Evolutionary conservation across 768 basidiomycete species (phyloP).

Genomic region (Cubamyces lactineus): DNA sequence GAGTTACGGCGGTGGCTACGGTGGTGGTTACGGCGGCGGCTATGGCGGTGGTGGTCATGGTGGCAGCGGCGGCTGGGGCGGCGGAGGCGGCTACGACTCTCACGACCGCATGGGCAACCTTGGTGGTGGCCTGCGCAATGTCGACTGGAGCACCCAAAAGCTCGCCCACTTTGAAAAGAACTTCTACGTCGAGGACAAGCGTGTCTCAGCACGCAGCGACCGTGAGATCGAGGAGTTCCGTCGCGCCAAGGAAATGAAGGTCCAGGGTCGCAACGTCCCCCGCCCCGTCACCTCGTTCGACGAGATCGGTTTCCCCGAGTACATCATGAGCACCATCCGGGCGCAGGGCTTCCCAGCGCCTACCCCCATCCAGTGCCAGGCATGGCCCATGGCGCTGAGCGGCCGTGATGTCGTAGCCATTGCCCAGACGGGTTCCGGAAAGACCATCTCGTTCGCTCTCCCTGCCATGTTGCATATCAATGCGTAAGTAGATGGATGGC

Average conservation of each 20-base stretch:
- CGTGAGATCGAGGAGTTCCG: constrained; percentile 90
- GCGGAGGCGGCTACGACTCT: constrained; percentile 54
- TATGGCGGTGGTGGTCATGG: constrained; percentile 44
- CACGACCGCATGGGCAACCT: constrained; percentile 81
- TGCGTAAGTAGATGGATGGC: constrained; percentile 61
- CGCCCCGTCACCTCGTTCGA: constrained; percentile 91
- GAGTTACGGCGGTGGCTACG: constrained; percentile 38
- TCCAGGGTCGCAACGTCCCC: constrained; percentile 87
- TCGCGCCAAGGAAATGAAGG: constrained; percentile 83
- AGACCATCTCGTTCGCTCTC: constrained; percentile 97
- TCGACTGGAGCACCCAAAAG: constrained; percentile 81
- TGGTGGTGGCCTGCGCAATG: constrained; percentile 77
- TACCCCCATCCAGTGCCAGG: constrained; percentile 97
- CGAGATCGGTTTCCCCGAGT: constrained; percentile 95
- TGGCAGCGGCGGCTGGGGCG: constrained; percentile 49
- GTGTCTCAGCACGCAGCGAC: constrained; percentile 75
- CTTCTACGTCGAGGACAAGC: constrained; percentile 92
- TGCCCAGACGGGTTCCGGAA: constrained; percentile 97
- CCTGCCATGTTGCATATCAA: constrained; percentile 99
- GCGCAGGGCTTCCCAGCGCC: constrained; percentile 92
- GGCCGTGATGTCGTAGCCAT: constrained; percentile 96
- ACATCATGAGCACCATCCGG: constrained; percentile 90
- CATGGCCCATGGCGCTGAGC: constrained; percentile 98
- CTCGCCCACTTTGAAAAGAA: constrained; percentile 95
- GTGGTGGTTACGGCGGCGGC: constrained; percentile 31